Evolutionary conservation across 805 yeast genomes (phyloP), one percentile per base, ranked within the genome.

Genomic region (Wickerhamomyces xylosicus): DNA sequence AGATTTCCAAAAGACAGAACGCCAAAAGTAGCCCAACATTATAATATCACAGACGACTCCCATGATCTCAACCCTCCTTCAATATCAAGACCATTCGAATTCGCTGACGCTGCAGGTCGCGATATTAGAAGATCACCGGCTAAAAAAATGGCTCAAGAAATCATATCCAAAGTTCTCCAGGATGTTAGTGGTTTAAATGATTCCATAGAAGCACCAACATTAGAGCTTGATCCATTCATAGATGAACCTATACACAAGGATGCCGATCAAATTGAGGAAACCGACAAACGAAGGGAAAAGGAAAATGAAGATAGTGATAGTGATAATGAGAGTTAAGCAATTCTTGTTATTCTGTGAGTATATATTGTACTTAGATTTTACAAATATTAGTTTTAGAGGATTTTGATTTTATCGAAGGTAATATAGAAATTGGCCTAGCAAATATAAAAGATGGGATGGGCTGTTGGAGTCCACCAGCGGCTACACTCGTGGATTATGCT

Each of bases 1-100:
- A 41, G 74, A 39, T 70, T 71, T 43, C 76, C 76, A 3, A 55
- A 59, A 34, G 69, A 74, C 0, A 73, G 75, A 2, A 63, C 62
- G 33, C 68, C 64, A 41, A 66, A 67, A 0, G 66, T 62, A 0
- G 64, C 63, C 14, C 29, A 25, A 11, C 8, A 13, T 9, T 17
- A 31, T 8, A 31, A 31, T 7, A 22, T 29, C 17, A 31, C 47
- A 31, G 56, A 54, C 33, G 56, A 54, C 31, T 50, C 56, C 2
- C 55, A 47, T 33, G 51, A 48, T 5, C 32, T 37, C 1, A 49
- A 54, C 7, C 42, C 39, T 8, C 37, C 47, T 2, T 50, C 58
- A 17, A 56, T 57, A 13, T 53, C 57, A 9, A 49, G 46, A 9
- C 52, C 57, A 2, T 38, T 49, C 10, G 40, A 50, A 15, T 49